Evolutionary conservation across 768 basidiomycete genomes (phyloP), one percentile per base, ranked within the genome.

Genomic region (Russula sp.): DNA sequence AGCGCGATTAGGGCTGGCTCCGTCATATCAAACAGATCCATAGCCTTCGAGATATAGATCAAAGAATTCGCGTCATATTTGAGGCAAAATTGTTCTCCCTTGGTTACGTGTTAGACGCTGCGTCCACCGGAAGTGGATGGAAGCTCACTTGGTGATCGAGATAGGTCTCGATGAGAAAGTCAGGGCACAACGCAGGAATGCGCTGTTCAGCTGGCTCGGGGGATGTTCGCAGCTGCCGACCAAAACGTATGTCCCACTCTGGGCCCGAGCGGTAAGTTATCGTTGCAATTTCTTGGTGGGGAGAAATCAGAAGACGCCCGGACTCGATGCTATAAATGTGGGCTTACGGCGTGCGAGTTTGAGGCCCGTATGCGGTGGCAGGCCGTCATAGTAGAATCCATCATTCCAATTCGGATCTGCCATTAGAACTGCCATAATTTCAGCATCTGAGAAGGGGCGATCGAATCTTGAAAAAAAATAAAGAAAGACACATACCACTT

Each of bases 381-480:
- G 72, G 8, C 81, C 79, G 61, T 96, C 92, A 71, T 99, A 99
- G 72, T 99, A 99, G 74, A 96, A 98, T 5, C 97, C 97, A 39
- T 93, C 87, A 64, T 98, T 99, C 97, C 97, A 99, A 65, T 98
- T 98, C 0, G 96, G 96, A 74, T 99, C 97, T 2, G 96, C 90
- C 97, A 99, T 99, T 56, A 99, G 83, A 18, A 99, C 97, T 98
- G 64, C n/a, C 52, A 6, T 34, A 35, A 56, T 47, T 18, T 57
- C 41, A 39, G 47, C 18, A 8, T 18, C 29, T 29, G 11, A 0
- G 20, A 11, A 7, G 41, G 41, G 67, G 2, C 69, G 18, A 29
- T 22, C 16, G 5, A 18, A 42, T 29, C 1, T 48, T 49, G 5
- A 25, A 29, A 29, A 29, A 29, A 29, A 29, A 25, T 2, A 29